These are phyloP conservation scores for Helotiales sp. DNA, from an alignment of 2,329 filamentous ascomycete genomes.

Conservation along the genomic window DNA sequence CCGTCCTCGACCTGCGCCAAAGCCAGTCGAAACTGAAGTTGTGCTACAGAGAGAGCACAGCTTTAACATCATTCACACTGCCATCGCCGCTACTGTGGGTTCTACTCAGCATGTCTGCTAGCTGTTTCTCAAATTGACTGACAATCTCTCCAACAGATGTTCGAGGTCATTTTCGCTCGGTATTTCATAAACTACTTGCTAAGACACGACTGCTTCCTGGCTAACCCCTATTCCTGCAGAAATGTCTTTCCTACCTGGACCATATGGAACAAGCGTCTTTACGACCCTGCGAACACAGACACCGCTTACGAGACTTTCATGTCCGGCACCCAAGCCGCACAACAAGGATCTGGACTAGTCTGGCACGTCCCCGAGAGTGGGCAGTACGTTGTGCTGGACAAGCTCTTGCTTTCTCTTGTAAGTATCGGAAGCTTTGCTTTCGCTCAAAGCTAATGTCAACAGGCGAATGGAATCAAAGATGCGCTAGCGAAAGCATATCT, in stretches of 20 bases:
- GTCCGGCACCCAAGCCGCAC: neutral
- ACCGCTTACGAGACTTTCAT: slow-evolving; percentile 7
- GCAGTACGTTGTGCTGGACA: neutral
- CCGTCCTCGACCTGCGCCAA: neutral
- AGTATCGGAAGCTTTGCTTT: neutral
- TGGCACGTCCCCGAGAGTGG: slow-evolving; percentile 12
- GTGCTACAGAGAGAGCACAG: neutral
- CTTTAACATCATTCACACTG: neutral
- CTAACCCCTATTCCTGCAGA: neutral
- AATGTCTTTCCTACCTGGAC: neutral
- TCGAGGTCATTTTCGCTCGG: slow-evolving; percentile 1
- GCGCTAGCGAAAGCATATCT: slow-evolving; percentile 6
- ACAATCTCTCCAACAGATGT: neutral
- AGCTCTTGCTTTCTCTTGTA: slow-evolving; percentile 3
- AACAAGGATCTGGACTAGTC: neutral
- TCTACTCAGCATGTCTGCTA: neutral
- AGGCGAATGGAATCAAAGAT: slow-evolving; percentile 10
- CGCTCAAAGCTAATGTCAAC: neutral
- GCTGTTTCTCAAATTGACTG: neutral
- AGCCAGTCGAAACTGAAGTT: neutral
- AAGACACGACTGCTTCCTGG: neutral
- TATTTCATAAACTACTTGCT: neutral
- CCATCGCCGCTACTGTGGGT: neutral
- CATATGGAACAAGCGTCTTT: slow-evolving; percentile 1
- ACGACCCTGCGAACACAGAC: slow-evolving; percentile 5